phyloP scores from a whole-genome alignment of 202 grass and related monocot genomes.

The Zoysia matrella region DNA sequence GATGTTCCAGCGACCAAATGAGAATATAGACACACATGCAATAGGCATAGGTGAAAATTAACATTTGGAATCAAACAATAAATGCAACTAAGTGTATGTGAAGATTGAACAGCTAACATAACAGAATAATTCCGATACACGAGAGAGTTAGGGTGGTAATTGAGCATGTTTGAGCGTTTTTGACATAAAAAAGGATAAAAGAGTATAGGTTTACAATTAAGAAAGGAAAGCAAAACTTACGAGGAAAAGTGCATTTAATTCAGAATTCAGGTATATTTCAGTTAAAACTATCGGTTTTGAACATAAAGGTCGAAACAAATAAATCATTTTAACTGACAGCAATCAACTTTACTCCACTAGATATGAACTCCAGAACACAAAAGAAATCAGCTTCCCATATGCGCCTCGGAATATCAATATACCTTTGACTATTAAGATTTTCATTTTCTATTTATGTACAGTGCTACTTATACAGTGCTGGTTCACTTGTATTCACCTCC shows the following conservation, averaged over 20 bases:
- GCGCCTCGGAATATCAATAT: too few relatives aligned
- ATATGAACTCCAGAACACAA: slow-evolving; percentile 4
- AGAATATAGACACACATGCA: background rate
- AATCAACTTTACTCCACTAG: background rate
- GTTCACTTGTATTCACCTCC: slow-evolving; percentile 5
- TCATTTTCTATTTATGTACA: background rate
- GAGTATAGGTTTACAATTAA: too few relatives aligned
- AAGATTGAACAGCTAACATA: background rate
- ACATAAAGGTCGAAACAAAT: background rate
- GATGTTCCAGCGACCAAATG: slow-evolving; percentile 6
- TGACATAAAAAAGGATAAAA: too few relatives aligned
- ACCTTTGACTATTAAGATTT: background rate
- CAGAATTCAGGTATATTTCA: background rate
- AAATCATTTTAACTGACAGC: background rate
- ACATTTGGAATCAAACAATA: background rate
- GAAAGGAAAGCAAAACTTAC: background rate
- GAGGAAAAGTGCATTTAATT: background rate
- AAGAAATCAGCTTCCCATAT: background rate
- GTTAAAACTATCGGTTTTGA: background rate
- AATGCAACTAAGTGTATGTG: background rate
- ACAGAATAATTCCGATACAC: too few relatives aligned
- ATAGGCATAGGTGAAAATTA: background rate
- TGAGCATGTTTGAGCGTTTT: too few relatives aligned
- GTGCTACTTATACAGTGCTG: too few relatives aligned
- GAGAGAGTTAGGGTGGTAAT: too few relatives aligned